phyloP scores from a whole-genome alignment of 768 basidiomycete species.

The Melanogaster broomeanus region DNA sequence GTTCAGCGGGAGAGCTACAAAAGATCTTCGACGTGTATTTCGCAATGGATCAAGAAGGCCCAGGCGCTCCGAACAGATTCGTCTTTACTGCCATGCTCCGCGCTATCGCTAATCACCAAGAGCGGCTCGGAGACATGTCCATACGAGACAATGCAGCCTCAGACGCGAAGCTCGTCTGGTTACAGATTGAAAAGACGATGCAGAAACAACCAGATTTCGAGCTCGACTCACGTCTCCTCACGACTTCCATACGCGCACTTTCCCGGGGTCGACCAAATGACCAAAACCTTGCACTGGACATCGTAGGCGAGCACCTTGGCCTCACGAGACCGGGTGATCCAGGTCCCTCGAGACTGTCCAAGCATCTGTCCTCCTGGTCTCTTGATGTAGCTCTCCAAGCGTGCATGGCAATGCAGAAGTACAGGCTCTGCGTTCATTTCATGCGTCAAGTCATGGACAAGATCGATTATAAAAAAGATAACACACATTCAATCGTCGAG shows the following conservation, averaged over 20 bases:
- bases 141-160: constrained; percentile 47
- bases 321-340: constrained; percentile 50
- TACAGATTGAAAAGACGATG: constrained; percentile 55
- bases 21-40: constrained; percentile 78
- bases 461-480: constrained; percentile 18
- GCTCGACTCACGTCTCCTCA: constrained; percentile 56
- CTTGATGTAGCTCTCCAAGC: constrained; percentile 56
- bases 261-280: constrained; percentile 57
- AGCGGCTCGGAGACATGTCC: constrained; percentile 20
- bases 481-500: constrained; percentile 44
- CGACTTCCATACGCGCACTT: constrained; percentile 55
- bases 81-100: constrained; percentile 70
- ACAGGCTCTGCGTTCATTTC: constrained; percentile 54
- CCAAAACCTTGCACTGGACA: constrained; percentile 64
- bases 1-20: constrained; percentile 57
- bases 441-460: constrained; percentile 57
- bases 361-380: constrained; percentile 47
- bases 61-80: constrained; percentile 57
- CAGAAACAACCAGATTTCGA: constrained; percentile 46
- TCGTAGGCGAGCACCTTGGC: constrained; percentile 64
- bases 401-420: constrained; percentile 52
- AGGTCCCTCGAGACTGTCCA: constrained; percentile 34
- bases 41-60: constrained; percentile 62
- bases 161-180: constrained; percentile 75
- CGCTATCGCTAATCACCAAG: constrained; percentile 35